A percentile compares a stretch with the other conserved stretches of the same genome.
These are phyloP conservation scores for Salmacisia buchloeana DNA, from an alignment of 1,284 basidiomycete genomes.

Conservation along the genomic window DNA sequence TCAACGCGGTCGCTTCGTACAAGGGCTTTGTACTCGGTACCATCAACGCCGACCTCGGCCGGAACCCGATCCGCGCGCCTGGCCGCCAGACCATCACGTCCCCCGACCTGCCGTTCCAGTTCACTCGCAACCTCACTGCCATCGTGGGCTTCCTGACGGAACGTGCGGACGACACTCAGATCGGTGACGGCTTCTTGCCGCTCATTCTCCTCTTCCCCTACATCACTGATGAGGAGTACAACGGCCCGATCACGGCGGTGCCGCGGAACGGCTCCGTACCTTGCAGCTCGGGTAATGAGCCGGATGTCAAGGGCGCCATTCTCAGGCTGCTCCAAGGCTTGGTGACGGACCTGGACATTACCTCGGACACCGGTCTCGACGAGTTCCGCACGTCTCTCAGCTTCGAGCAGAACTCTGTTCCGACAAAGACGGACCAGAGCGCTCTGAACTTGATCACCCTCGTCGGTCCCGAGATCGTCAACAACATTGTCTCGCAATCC, in stretches of 20 bases:
- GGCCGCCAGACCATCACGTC: slow-evolving; percentile 5
- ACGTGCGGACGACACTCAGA: not conserved
- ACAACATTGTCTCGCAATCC: slow-evolving; percentile 63
- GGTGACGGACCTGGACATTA: slow-evolving; percentile 56
- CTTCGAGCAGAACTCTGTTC: slow-evolving; percentile 62
- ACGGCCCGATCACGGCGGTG: not conserved
- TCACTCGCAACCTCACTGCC: slow-evolving; percentile 3
- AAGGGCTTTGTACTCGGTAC: slow-evolving; percentile 5
- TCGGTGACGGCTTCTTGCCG: not conserved
- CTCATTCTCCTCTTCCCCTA: not conserved
- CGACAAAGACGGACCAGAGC: slow-evolving; percentile 63
- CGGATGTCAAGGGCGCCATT: slow-evolving; percentile 57
- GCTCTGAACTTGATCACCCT: slow-evolving; percentile 66
- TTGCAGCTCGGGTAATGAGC: slow-evolving; percentile 27
- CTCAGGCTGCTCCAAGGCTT: slow-evolving; percentile 62
- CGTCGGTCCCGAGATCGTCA: slow-evolving; percentile 59
- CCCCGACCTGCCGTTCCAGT: not conserved
- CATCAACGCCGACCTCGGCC: slow-evolving; percentile 8
- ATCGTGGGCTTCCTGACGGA: slow-evolving; percentile 6
- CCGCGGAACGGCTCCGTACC: not conserved
- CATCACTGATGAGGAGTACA: not conserved
- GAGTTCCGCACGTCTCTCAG: slow-evolving; percentile 58
- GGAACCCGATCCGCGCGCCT: slow-evolving; percentile 8
- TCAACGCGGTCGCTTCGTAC: slow-evolving; percentile 8
- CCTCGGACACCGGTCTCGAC: slow-evolving; percentile 36